phyloP scores from a whole-genome alignment of 805 yeast species.

The Helenozyma rhizophorensis region DNA sequence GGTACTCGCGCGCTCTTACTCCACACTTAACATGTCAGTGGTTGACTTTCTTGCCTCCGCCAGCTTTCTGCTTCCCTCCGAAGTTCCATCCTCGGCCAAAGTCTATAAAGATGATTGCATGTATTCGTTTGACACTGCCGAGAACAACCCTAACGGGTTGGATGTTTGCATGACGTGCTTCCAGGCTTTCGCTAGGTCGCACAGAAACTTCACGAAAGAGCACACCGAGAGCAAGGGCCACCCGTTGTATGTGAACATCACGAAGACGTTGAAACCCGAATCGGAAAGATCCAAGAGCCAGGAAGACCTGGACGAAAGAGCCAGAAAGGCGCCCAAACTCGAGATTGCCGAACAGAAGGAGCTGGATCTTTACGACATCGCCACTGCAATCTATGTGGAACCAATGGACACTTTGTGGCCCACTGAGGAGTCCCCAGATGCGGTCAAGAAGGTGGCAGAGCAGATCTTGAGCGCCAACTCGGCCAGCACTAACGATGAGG shows the following conservation, averaged over 20 bases:
- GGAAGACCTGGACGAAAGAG: constrained; percentile 22
- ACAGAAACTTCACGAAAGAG: constrained; percentile 46
- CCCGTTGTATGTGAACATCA: constrained; percentile 54
- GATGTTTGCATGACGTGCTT: constrained; percentile 74
- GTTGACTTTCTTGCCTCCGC: constrained; percentile 5
- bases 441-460: constrained; percentile 30
- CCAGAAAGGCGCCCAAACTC: constrained; percentile 54
- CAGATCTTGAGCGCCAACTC: constrained; percentile 56
- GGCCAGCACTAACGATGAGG: constrained; percentile 57
- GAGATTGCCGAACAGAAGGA: constrained; percentile 64
- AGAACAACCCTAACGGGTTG: constrained; percentile 47
- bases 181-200: constrained; percentile 57
- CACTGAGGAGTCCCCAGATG: constrained; percentile 17
- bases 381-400: constrained; percentile 38
- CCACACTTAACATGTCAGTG: constrained; percentile 2
- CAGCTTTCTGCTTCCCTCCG: constrained; percentile 16
- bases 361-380: constrained; percentile 53
- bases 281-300: constrained; percentile 17
- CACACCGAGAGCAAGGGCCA: constrained; percentile 57
- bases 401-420: constrained; percentile 23
- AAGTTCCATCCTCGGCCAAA: constrained; percentile 20
- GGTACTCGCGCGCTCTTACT: neutral
- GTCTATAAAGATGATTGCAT: constrained; percentile 88
- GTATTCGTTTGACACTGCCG: constrained; percentile 74
- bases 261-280: constrained; percentile 45